Evolutionary conservation across 192 early-diverging fungal species (phyloP), one percentile per base, ranked within the genome.

Genomic region (Coemansia sp.): DNA sequence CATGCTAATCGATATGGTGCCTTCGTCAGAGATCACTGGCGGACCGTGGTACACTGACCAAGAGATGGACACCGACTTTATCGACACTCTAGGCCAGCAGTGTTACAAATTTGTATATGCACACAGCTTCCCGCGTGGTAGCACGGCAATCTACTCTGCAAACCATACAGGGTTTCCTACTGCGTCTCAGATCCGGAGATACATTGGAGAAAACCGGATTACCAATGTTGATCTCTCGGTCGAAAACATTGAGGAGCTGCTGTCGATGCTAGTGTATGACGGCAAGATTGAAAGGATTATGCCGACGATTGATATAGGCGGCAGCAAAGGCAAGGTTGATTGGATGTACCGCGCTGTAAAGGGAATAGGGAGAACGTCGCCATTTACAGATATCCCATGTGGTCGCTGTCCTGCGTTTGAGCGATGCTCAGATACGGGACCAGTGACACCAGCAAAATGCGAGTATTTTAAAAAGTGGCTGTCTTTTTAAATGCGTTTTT

Each of bases 11-110:
- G 85, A 93, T 44, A 49, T 94, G 18, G 82, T 83, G 5, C 93
- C 94, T 5, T 92, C 90, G 7, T 81, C 81, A 18, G 94, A 96
- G 47, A 80, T 96, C 22, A 95, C 94, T 13, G 94, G 94, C 58
- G 92, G 94, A 10, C 84, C 89, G 9, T 98, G 90, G 89, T 98
- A 91, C 67, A 93, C 90, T 7, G 93, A 95, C 79, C 86, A 93
- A 53, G 91, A 92, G 59, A 75, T 96, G 62, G 94, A 96, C 80
- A 83, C 82, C 5, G 88, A 92, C 21, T 98, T 96, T 66, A 93
- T 96, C 54, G 87, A 94, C 33, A 83, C 82, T 56, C 61, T 98
- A 21, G 81, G 86, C 25, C 57, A 69, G 2, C 83, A 85, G 58
- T 86, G 85, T 62, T 86, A 89, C 75, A 86, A 88, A 58, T 89